phyloP scores from a whole-genome alignment of 805 yeast genomes.

The Zygosaccharomyces kombuchaensis region DNA sequence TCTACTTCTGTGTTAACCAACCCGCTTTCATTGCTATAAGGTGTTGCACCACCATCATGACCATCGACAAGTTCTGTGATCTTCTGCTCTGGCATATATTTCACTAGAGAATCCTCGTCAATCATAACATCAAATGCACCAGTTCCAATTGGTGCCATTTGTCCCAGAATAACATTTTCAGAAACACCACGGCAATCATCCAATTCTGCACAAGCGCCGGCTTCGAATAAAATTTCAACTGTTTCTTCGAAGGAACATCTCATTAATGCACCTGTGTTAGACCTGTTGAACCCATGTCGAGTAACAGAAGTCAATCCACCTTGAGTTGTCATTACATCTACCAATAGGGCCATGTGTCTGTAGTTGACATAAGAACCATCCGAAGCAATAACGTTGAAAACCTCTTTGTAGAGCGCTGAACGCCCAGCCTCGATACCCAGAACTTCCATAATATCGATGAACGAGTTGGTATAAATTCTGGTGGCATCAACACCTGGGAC shows the following conservation, averaged over 20 bases:
- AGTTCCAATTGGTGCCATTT: slow-evolving; percentile 97
- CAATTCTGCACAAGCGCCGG: slow-evolving; percentile 95
- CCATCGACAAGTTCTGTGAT: slow-evolving; percentile 40
- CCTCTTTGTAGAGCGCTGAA: slow-evolving; percentile 88
- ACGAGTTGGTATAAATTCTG: slow-evolving; percentile 92
- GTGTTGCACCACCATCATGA: slow-evolving; percentile 84
- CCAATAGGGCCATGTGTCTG: slow-evolving; percentile 95
- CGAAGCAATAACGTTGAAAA: slow-evolving; percentile 94
- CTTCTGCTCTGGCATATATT: slow-evolving; percentile 41
- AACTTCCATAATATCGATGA: slow-evolving; percentile 90
- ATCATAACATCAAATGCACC: slow-evolving; percentile 96
- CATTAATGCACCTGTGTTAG: slow-evolving; percentile 98
- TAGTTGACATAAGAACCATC: slow-evolving; percentile 99
- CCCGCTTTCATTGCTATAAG: slow-evolving; percentile 69
- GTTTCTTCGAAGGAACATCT: slow-evolving; percentile 99
- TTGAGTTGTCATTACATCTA: slow-evolving; percentile 97
- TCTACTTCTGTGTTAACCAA: slow-evolving; percentile 57
- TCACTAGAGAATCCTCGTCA: slow-evolving; percentile 79
- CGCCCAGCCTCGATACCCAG: slow-evolving; percentile 98
- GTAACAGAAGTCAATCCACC: slow-evolving; percentile 98
- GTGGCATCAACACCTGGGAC: slow-evolving; percentile 91
- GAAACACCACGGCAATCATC: slow-evolving; percentile 99
- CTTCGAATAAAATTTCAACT: slow-evolving; percentile 94
- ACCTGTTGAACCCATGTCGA: slow-evolving; percentile 98
- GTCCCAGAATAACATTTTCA: slow-evolving; percentile 95